Percentiles rank a stretch among this genome's conserved stretches.
Evolutionary conservation across 1,284 basidiomycete genomes (phyloP).

Genomic region (Pseudozyma thailandica): DNA sequence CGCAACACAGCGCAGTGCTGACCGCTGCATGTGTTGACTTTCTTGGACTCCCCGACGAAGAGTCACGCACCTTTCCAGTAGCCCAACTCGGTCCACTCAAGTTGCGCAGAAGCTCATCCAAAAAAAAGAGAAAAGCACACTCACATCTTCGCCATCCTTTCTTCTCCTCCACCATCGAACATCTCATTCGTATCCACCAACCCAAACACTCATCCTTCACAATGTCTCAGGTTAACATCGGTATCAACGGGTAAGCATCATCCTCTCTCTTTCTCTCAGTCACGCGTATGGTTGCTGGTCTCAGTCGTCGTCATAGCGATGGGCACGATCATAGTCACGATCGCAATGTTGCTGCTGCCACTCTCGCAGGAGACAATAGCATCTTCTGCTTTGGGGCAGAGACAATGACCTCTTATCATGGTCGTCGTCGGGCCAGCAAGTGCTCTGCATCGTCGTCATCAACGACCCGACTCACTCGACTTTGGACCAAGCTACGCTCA

Average conservation of each 20-base stretch:
- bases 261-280: neutral
- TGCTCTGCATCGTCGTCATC: too few species aligned
- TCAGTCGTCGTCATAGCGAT: constrained; percentile 6
- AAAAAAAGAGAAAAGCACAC: constrained; percentile 6
- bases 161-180: constrained; percentile 35
- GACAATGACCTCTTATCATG: too few species aligned
- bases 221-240: constrained; percentile 59
- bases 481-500: too few species aligned
- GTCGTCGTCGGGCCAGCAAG: too few species aligned
- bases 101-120: neutral
- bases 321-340: too few species aligned
- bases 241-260: constrained; percentile 64
- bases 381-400: too few species aligned
- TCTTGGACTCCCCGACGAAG: too few species aligned
- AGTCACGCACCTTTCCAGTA: too few species aligned
- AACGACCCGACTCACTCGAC: too few species aligned
- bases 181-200: constrained; percentile 16
- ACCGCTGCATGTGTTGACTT: too few species aligned
- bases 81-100: neutral
- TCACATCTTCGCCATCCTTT: constrained; percentile 7
- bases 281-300: neutral
- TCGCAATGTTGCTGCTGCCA: neutral
- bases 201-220: constrained; percentile 9
- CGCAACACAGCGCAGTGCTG: too few species aligned
- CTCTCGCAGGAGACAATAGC: neutral